Evolutionary conservation across 306 rosid genomes (phyloP).

Genomic region (Lathyrus aphaca): DNA sequence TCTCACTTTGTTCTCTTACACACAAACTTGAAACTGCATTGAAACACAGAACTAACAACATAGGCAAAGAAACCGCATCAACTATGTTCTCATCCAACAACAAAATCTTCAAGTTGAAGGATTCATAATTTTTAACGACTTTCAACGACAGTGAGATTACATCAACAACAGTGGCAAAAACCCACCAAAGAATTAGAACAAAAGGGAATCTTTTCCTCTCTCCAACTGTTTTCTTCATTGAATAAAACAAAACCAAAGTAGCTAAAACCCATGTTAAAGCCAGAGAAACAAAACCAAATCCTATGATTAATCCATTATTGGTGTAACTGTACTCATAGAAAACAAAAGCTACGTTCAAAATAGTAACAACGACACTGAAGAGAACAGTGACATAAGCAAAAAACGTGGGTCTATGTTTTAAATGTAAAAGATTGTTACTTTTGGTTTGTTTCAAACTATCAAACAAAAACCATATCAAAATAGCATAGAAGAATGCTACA

Average conservation of each 20-base stretch:
- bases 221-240: slow-evolving; percentile 36
- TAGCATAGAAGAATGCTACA: slow-evolving; percentile 53
- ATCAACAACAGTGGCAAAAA: slow-evolving; percentile 40
- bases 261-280: slow-evolving; percentile 70
- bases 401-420: slow-evolving; percentile 26
- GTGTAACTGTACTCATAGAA: slow-evolving; percentile 38
- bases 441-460: slow-evolving; percentile 48
- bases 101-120: slow-evolving; percentile 40
- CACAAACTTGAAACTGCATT: slow-evolving; percentile 41
- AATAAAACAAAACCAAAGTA: slow-evolving; percentile 48
- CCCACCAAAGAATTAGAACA: slow-evolving; percentile 76
- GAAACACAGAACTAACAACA: slow-evolving; percentile 53
- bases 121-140: slow-evolving; percentile 36
- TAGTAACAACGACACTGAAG: slow-evolving; percentile 46
- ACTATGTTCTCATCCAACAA: slow-evolving; percentile 57
- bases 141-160: slow-evolving; percentile 42
- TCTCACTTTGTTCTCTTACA: slow-evolving; percentile 44
- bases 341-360: slow-evolving; percentile 50
- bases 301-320: slow-evolving; percentile 29
- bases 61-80: slow-evolving; percentile 57
- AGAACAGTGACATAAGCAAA: slow-evolving; percentile 40
- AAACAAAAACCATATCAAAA: slow-evolving; percentile 61
- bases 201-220: slow-evolving; percentile 55
- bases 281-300: slow-evolving; percentile 38
- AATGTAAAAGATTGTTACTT: background rate